A percentile compares a stretch with the other conserved stretches of the same genome.
These are phyloP conservation scores for Metschnikowia vanudenii DNA, from an alignment of 805 yeast species.

Conservation along the genomic window DNA sequence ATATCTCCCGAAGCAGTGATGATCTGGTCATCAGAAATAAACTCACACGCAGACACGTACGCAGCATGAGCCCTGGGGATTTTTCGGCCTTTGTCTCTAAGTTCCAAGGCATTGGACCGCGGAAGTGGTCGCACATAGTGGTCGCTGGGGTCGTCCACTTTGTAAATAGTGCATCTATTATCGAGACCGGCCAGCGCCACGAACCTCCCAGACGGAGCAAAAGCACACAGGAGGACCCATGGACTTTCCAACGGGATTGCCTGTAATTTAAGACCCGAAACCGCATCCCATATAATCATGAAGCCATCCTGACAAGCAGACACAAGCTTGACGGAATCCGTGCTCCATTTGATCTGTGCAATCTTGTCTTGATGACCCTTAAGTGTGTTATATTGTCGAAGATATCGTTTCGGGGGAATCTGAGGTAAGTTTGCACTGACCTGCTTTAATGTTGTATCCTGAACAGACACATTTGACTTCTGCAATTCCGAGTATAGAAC, in stretches of 20 bases:
- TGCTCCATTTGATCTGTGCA: slow-evolving; percentile 65
- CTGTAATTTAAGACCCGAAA: slow-evolving; percentile 65
- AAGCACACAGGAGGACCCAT: slow-evolving; percentile 77
- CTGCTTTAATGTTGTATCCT: slow-evolving; percentile 46
- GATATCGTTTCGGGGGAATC: slow-evolving; percentile 26
- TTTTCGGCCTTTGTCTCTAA: slow-evolving; percentile 10
- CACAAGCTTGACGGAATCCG: slow-evolving; percentile 56
- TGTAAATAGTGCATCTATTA: slow-evolving; percentile 72
- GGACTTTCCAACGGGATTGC: slow-evolving; percentile 72
- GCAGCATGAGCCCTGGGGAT: slow-evolving; percentile 67
- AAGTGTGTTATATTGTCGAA: slow-evolving; percentile 39
- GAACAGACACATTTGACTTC: slow-evolving; percentile 39
- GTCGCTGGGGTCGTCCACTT: slow-evolving; percentile 20
- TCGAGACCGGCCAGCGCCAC: slow-evolving; percentile 85
- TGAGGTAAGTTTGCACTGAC: slow-evolving; percentile 35
- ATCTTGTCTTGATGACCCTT: slow-evolving; percentile 75
- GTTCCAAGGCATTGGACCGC: slow-evolving; percentile 13
- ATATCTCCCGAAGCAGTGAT: slow-evolving; percentile 81
- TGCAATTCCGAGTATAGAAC: slow-evolving; percentile 51
- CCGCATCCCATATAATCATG: slow-evolving; percentile 78
- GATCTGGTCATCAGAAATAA: slow-evolving; percentile 53
- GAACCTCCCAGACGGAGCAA: slow-evolving; percentile 60
- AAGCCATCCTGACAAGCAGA: slow-evolving; percentile 87
- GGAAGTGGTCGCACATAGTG: slow-evolving; percentile 1
- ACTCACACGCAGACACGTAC: slow-evolving; percentile 73